Evolutionary conservation across 495 filamentous ascomycete species (phyloP).

Genomic region (Friedmanniomyces endolithicus): DNA sequence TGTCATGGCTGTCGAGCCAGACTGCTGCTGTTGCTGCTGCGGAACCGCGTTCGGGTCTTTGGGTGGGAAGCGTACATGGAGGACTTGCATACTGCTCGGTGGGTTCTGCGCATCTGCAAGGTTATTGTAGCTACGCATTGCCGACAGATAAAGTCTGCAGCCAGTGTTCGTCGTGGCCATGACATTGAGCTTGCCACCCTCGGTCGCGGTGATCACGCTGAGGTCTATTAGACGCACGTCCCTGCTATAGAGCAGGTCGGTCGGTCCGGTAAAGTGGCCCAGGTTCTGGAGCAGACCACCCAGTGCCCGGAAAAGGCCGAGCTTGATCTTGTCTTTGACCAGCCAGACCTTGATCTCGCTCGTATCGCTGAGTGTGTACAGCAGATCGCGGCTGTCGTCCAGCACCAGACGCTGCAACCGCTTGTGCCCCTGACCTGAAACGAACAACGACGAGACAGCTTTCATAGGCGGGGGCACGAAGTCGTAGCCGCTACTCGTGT

Average conservation of each 20-base stretch:
- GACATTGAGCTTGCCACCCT: constrained; percentile 73
- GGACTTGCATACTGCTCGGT: constrained; percentile 92
- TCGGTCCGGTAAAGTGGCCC: constrained; percentile 62
- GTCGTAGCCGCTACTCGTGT: constrained; percentile 63
- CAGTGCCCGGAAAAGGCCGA: constrained; percentile 39
- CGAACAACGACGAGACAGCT: neutral
- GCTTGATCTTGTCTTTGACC: constrained; percentile 26
- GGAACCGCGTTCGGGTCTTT: constrained; percentile 23
- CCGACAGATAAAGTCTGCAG: constrained; percentile 82
- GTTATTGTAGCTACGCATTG: constrained; percentile 60
- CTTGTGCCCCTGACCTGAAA: neutral
- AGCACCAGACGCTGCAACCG: constrained; percentile 62
- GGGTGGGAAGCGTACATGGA: constrained; percentile 88
- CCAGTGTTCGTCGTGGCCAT: constrained; percentile 85
- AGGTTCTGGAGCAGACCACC: constrained; percentile 51
- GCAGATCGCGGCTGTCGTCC: constrained; percentile 72
- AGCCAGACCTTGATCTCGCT: constrained; percentile 53
- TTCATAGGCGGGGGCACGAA: constrained; percentile 25
- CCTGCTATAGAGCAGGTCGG: constrained; percentile 50
- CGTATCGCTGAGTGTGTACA: constrained; percentile 84
- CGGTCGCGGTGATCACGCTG: constrained; percentile 64
- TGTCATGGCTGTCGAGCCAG: constrained; percentile 9
- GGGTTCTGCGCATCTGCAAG: constrained; percentile 41
- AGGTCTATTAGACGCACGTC: constrained; percentile 62
- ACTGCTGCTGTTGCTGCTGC: neutral